Evolutionary conservation across 2,329 filamentous ascomycete species (phyloP).

Genomic region (Colletotrichum gloeosporioides): DNA sequence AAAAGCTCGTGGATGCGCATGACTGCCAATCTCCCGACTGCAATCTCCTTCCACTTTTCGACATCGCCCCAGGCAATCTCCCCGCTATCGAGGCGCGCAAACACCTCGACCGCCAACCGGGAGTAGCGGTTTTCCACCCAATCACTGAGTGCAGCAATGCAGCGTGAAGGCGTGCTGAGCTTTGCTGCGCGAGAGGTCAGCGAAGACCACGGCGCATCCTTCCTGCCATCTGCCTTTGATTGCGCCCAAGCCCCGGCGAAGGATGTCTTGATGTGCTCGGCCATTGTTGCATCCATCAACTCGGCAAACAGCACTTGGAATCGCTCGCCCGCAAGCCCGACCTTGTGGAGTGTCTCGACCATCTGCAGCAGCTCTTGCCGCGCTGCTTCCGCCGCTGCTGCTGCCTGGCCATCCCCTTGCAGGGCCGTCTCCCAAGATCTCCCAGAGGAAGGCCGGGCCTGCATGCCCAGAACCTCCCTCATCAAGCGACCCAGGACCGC

Average conservation of each 20-base stretch:
- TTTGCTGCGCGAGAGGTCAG: conserved; percentile 25
- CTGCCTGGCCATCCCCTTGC: conserved; percentile 29
- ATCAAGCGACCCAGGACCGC: conserved; percentile 60
- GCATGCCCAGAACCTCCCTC: conserved; percentile 42
- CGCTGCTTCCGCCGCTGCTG: conserved; percentile 34
- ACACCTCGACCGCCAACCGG: conserved; percentile 67
- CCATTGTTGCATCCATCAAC: conserved; percentile 71
- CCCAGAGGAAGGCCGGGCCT: conserved; percentile 13
- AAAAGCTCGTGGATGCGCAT: conserved; percentile 76
- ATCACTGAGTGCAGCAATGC: conserved; percentile 62
- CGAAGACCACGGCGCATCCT: conserved; percentile 27
- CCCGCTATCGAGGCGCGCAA: conserved; percentile 50
- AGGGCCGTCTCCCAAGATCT: conserved; percentile 11
- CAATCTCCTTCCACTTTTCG: conserved; percentile 74
- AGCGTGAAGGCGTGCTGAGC: conserved; percentile 49
- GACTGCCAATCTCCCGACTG: conserved; percentile 70
- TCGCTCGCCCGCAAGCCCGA: conserved; percentile 72
- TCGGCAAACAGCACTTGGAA: conserved; percentile 77
- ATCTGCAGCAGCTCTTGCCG: conserved; percentile 59
- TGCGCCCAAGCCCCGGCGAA: conserved; percentile 68
- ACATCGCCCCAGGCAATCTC: conserved; percentile 60
- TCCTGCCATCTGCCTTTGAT: conserved; percentile 28
- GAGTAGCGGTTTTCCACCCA: conserved; percentile 75
- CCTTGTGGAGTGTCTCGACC: conserved; percentile 63
- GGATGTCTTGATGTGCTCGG: conserved; percentile 63